Evolutionary conservation across 1,139 yeast species (phyloP), one percentile per base, ranked within the genome.

Genomic region (Yamadazyma triangularis): DNA sequence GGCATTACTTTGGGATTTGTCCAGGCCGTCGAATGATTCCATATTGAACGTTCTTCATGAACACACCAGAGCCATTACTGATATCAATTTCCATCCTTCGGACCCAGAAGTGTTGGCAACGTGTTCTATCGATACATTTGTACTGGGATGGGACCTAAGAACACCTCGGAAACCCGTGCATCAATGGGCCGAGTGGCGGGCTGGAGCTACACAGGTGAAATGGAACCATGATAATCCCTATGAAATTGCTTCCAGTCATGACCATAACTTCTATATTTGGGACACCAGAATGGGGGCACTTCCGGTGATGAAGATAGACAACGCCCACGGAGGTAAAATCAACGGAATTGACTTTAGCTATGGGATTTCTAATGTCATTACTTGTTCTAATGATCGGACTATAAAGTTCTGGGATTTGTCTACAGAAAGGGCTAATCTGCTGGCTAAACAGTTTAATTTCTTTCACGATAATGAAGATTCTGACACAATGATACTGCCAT

Each of bases 161-260:
- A 68, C 79, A 8, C 89, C 96, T 0, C 47, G 72, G 15, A 63
- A 70, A 34, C 95, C 97, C 0, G 79, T 77, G 3, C 73, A 73
- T 33, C 73, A 79, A 30, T 88, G 87, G 64, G 88, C 96, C 5
- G 96, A 89, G 50, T 91, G 96, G 94, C 64, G 86, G 37, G 94
- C 96, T 0, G 94, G 94, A 2, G 94, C 96, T 1, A 79, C 93
- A 0, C 97, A 89, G 53, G 96, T 88, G 11, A 88, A 89, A 53
- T 91, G 97, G 97, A 87, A 83, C 50, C 78, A 78, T 41, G 66
- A 70, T 30, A 81, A 89, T 47, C 78, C 88, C 2, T 72, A 80
- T 48, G 73, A 88, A 27, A 53, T 91, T 21, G 96, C 96, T 0
- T 80, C 93, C 1, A 71, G 93, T 15, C 98, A 91, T 50, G 95